These are phyloP conservation scores for Botryotinia globosa DNA, from an alignment of 2,329 filamentous ascomycete genomes.

Conservation along the genomic window DNA sequence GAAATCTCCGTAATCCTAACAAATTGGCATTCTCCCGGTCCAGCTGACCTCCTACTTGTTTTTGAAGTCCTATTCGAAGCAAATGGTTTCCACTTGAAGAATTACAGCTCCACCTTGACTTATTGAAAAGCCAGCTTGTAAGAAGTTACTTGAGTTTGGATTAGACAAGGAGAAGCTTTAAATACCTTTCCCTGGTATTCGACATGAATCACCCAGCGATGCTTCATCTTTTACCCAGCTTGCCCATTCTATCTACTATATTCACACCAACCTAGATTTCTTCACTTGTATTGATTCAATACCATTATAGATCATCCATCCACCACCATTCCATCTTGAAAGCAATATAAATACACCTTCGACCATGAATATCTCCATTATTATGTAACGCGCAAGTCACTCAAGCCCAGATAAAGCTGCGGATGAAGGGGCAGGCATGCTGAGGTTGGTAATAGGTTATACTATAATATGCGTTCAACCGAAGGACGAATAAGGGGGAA, in stretches of 20 bases:
- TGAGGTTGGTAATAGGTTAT: background rate
- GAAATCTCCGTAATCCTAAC: background rate
- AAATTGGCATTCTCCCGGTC: background rate
- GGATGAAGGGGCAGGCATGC: fast-evolving
- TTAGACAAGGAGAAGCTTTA: background rate
- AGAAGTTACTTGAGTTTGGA: background rate
- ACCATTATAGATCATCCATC: fast-evolving
- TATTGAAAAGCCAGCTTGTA: too few relatives aligned
- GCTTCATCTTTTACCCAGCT: fast-evolving
- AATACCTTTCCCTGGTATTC: background rate
- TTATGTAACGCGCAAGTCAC: background rate
- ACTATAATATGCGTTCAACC: background rate
- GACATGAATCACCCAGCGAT: too few relatives aligned
- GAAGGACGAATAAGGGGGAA: fast-evolving
- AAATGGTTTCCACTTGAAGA: background rate
- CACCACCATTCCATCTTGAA: fast-evolving
- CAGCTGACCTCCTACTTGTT: too few relatives aligned
- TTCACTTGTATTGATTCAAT: fast-evolving
- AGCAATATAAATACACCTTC: background rate
- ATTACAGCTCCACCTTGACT: too few relatives aligned
- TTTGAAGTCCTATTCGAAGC: background rate
- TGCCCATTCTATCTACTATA: fast-evolving
- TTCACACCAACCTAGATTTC: background rate
- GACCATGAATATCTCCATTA: background rate
- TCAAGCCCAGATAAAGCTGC: fast-evolving